Evolutionary conservation across 73 alveolate species (phyloP), one percentile per base, ranked within the genome.

Genomic region (Paramecium tetraurelia): DNA sequence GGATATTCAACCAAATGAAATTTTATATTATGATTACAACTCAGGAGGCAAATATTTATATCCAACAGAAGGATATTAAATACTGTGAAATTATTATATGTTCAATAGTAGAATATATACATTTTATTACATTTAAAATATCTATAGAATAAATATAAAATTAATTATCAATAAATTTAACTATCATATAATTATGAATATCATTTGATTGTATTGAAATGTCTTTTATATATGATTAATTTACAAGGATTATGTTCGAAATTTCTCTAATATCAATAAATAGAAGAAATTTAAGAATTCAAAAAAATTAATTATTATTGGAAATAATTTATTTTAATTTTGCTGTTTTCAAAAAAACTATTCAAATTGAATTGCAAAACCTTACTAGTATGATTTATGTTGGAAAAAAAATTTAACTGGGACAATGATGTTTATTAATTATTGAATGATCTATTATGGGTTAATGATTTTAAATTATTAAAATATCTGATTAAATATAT

Each of bases 41-140:
- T 36, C 59, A 29, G 86, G 86, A 35, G 86, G 86, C 36, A 36
- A 72, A 38, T 35, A 72, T 72, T 36, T 29, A 72, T 72, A 72
- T 72, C 86, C 86, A 72, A 72, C 86, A 35, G 86, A 72, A 72
- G 86, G 59, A 14, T 72, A 29, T 72, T 40, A 72, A 38, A 72
- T 72, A 4, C 12, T 72, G n/a, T 72, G 86, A 72, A 63, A 63
- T 63, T 16, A 53, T 18, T 53, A 18, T 48, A 48, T 48, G 24
- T 2, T 48, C 24, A 48, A 14, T 12, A 12, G 48, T 40, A 40
- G 14, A 40, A 7, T 40, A 7, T 0, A 40, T 40, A 40, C 0
- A 40, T 7, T 40, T 3, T 40, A 40, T 40, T 40, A 40, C 7
- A 38, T 38, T 27, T 27, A 27, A 27, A 27, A 27, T 27, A 27